phyloP scores from a whole-genome alignment of 2,329 filamentous ascomycete species.

The Drechmeria coniospora region DNA sequence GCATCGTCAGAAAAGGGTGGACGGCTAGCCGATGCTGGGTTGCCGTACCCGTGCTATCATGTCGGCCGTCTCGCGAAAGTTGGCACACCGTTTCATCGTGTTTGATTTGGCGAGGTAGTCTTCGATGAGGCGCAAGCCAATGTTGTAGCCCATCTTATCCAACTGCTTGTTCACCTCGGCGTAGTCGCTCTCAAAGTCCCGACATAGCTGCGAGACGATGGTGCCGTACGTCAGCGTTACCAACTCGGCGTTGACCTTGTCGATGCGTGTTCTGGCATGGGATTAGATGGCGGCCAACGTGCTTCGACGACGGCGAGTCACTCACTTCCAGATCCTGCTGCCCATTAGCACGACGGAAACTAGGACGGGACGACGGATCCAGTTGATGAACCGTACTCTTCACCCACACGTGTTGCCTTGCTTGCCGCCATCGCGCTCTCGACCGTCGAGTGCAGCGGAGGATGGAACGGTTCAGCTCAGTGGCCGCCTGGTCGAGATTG shows the following conservation, averaged over 20 bases:
- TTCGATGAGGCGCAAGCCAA: conserved; percentile 86
- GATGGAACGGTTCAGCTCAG: no score
- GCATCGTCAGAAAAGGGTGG: conserved; percentile 6
- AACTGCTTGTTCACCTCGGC: conserved; percentile 92
- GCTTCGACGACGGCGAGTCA: no score
- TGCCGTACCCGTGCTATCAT: conserved; percentile 75
- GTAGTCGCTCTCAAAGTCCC: conserved; percentile 91
- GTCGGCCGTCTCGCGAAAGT: conserved; percentile 91
- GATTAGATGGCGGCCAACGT: no score
- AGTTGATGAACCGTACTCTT: conserved; percentile 34
- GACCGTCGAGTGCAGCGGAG: no score
- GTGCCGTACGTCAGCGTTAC: conserved; percentile 96
- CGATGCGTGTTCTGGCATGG: conserved; percentile 62
- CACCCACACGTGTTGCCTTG: conserved; percentile 45
- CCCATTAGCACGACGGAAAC: conserved; percentile 12
- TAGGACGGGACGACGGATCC: neutral
- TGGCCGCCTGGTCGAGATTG: no score
- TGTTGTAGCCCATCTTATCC: conserved; percentile 99
- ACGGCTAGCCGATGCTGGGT: neutral
- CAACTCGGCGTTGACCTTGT: conserved; percentile 96
- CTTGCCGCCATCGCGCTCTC: conserved; percentile 38
- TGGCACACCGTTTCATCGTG: conserved; percentile 73
- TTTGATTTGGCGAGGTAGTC: conserved; percentile 95
- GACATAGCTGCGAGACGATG: conserved; percentile 89
- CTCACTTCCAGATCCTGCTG: conserved; percentile 83